phyloP scores from a whole-genome alignment of 345 rosid genomes.

The Dipteronia dyeriana region DNA sequence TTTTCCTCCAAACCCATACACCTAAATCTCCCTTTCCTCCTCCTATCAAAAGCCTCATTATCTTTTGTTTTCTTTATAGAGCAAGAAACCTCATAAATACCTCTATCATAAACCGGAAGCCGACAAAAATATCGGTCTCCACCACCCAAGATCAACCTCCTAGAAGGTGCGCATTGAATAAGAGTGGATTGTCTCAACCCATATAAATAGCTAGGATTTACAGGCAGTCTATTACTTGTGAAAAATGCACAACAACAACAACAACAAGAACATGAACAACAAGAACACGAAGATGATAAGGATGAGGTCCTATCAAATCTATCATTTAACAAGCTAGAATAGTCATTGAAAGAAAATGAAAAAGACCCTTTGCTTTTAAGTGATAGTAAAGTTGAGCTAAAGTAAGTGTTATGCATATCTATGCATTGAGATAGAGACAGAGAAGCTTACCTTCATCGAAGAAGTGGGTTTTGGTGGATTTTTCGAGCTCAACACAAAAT shows the following conservation, averaged over 20 bases:
- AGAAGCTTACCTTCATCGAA: constrained; percentile 27
- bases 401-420: constrained; percentile 50
- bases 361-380: constrained; percentile 47
- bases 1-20: constrained; percentile 37
- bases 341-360: constrained; percentile 53
- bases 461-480: constrained; percentile 2
- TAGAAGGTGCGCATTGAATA: constrained; percentile 61
- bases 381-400: constrained; percentile 48
- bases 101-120: constrained; percentile 35
- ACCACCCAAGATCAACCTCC: constrained; percentile 50
- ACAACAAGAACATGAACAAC: constrained; percentile 37
- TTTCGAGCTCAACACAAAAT: constrained; percentile 15
- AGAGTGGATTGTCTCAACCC: constrained; percentile 75
- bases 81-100: constrained; percentile 48
- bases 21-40: constrained; percentile 43
- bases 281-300: constrained; percentile 33
- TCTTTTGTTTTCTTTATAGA: constrained; percentile 29
- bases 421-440: neutral
- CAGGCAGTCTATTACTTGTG: constrained; percentile 32
- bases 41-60: constrained; percentile 29
- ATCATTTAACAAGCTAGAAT: constrained; percentile 44
- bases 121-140: constrained; percentile 29
- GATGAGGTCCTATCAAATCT: constrained; percentile 43
- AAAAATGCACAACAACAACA: constrained; percentile 45
- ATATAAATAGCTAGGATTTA: constrained; percentile 47